A percentile compares a stretch with the other conserved stretches of the same genome.
phyloP scores from a whole-genome alignment of 257 asterid genomes.

The Capsicum baccatum region DNA sequence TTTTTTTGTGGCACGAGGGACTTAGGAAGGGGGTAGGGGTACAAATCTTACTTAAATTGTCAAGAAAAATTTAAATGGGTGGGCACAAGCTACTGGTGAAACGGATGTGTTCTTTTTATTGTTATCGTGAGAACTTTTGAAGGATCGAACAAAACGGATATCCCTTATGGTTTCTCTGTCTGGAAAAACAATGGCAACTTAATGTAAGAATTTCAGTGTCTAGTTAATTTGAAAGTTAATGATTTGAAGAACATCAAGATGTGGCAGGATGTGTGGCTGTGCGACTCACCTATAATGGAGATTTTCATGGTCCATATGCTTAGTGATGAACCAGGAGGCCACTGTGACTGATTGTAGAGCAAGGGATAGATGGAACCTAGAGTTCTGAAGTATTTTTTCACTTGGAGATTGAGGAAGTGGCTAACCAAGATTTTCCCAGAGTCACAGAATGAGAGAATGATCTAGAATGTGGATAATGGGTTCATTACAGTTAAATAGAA shows the following conservation, averaged over 20 bases:
- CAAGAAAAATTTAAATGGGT: neutral
- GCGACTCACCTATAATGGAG: neutral
- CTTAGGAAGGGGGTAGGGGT: neutral
- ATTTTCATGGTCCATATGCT: neutral
- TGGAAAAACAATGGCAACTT: neutral
- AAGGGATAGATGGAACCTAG: neutral
- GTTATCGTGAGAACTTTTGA: neutral
- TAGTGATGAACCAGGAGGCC: neutral
- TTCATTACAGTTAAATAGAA: neutral
- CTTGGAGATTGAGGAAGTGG: neutral
- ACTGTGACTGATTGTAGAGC: neutral
- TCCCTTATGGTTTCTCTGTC: neutral
- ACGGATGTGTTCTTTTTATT: neutral
- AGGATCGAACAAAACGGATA: neutral
- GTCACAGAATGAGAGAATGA: neutral
- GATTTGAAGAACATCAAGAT: slow-evolving; percentile 8
- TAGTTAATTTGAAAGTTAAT: neutral
- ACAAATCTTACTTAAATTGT: neutral
- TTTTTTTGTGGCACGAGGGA: neutral
- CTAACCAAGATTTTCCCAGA: neutral
- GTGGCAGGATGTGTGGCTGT: neutral
- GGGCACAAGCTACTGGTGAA: neutral
- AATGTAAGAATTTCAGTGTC: neutral
- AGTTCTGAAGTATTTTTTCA: neutral
- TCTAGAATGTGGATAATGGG: neutral